These are phyloP conservation scores for Schoenoplectus triqueter DNA, from an alignment of 202 grass and related monocot species.

Conservation along the genomic window DNA sequence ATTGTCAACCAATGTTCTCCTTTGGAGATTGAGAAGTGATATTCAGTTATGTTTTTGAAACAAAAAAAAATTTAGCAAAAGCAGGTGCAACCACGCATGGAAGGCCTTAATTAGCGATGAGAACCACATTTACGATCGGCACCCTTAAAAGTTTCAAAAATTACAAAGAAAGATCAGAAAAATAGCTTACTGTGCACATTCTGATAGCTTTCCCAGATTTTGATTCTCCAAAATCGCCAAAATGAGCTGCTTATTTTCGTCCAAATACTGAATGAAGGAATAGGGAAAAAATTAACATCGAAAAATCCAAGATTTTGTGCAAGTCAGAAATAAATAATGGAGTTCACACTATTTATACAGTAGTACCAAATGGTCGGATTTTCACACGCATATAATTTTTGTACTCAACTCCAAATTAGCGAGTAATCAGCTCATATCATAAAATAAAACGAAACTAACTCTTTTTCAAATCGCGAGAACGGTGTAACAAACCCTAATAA, in stretches of 20 bases:
- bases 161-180: background rate
- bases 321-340: background rate
- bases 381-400: background rate
- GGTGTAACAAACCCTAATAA: conserved; percentile 25
- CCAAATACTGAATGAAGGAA: conserved; percentile 76
- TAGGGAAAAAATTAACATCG: background rate
- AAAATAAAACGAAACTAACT: background rate
- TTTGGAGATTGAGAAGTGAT: background rate
- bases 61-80: background rate
- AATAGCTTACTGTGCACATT: conserved; percentile 94
- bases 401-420: conserved; percentile 2
- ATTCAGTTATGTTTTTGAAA: background rate
- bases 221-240: conserved; percentile 99
- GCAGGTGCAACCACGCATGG: background rate
- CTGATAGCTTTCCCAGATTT: conserved; percentile 91
- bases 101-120: background rate
- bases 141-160: background rate
- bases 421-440: conserved; percentile 23
- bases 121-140: background rate
- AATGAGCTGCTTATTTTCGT: conserved; percentile 99
- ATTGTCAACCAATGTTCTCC: background rate
- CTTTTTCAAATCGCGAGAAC: background rate
- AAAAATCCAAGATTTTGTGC: conserved; percentile 7
- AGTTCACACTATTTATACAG: background rate
- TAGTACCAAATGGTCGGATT: background rate